Conservation (phyloP, 2,329 filamentous ascomycete species). For the Cladobotryum mycophilum region DNA sequence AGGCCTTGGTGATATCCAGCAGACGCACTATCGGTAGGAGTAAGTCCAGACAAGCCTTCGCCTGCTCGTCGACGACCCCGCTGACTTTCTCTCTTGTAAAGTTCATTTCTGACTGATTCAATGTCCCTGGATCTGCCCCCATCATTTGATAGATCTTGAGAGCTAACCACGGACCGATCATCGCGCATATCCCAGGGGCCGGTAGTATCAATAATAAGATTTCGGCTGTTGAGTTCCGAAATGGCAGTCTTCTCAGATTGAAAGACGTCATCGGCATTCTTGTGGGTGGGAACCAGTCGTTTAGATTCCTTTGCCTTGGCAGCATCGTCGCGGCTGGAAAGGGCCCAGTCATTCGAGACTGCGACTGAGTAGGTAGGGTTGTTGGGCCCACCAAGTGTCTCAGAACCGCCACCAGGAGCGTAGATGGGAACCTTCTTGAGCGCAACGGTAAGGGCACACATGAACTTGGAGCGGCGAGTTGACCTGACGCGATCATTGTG, state of each 20-base stretch:
- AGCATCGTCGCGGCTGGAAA: constrained; percentile 54
- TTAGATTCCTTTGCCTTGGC: constrained; percentile 55
- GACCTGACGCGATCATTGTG: constrained; percentile 78
- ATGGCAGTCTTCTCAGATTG: constrained; percentile 39
- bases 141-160: constrained; percentile 27
- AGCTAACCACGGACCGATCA: constrained; percentile 11
- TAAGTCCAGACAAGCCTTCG: constrained; percentile 34
- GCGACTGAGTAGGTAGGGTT: constrained; percentile 79
- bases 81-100: constrained; percentile 38
- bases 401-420: constrained; percentile 66
- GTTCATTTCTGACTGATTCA: constrained; percentile 30
- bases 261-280: constrained; percentile 21
- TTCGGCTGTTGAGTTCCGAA: constrained; percentile 37
- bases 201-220: constrained; percentile 21
- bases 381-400: constrained; percentile 55
- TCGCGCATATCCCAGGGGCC: constrained; percentile 18
- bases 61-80: constrained; percentile 45
- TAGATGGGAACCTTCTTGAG: constrained; percentile 83
- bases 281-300: constrained; percentile 54
- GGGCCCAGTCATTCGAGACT: constrained; percentile 63
- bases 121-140: constrained; percentile 32
- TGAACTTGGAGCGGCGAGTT: constrained; percentile 85
- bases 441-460: constrained; percentile 83
- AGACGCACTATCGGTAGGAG: constrained; percentile 22
- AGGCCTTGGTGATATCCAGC: constrained; percentile 22